Percentiles rank a stretch among this genome's conserved stretches.
Conservation (phyloP, 2,329 filamentous ascomycete genomes). For the Alternaria arborescens region DNA sequence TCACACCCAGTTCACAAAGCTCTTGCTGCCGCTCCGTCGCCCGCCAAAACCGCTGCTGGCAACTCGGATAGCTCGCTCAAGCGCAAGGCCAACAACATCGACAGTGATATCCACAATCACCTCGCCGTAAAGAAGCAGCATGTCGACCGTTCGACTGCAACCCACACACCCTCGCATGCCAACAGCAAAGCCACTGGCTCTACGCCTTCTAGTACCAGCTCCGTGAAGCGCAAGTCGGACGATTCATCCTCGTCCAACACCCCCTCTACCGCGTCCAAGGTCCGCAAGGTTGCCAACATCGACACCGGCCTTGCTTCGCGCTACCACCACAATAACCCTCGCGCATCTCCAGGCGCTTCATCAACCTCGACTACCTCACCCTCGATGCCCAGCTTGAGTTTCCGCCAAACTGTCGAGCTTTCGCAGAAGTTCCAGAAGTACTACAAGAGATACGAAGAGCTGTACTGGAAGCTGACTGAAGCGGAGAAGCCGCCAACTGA, state of each 20-base stretch:
- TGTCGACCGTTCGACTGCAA: slow-evolving; percentile 38
- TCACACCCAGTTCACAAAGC: slow-evolving; percentile 52
- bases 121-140: slow-evolving; percentile 46
- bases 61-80: slow-evolving; percentile 49
- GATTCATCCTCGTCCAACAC: slow-evolving; percentile 47
- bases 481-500: slow-evolving; percentile 54
- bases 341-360: slow-evolving; percentile 45
- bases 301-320: slow-evolving; percentile 48
- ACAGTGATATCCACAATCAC: slow-evolving; percentile 50
- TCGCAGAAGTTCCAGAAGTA: slow-evolving; percentile 64
- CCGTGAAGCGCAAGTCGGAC: slow-evolving; percentile 58
- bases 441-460: slow-evolving; percentile 65
- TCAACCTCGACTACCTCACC: slow-evolving; percentile 47
- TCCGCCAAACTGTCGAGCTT: slow-evolving; percentile 56
- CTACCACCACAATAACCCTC: slow-evolving; percentile 44
- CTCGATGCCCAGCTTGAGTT: slow-evolving; percentile 48
- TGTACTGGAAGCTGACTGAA: slow-evolving; percentile 60
- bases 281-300: slow-evolving; percentile 47
- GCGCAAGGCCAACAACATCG: slow-evolving; percentile 53
- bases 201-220: slow-evolving; percentile 40
- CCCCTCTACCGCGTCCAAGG: slow-evolving; percentile 36
- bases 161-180: slow-evolving; percentile 40
- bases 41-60: slow-evolving; percentile 43
- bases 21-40: slow-evolving; percentile 46
- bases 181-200: slow-evolving; percentile 41